phyloP scores from a whole-genome alignment of 169 alveolate genomes.

The Cryptosporidium tyzzeri region DNA sequence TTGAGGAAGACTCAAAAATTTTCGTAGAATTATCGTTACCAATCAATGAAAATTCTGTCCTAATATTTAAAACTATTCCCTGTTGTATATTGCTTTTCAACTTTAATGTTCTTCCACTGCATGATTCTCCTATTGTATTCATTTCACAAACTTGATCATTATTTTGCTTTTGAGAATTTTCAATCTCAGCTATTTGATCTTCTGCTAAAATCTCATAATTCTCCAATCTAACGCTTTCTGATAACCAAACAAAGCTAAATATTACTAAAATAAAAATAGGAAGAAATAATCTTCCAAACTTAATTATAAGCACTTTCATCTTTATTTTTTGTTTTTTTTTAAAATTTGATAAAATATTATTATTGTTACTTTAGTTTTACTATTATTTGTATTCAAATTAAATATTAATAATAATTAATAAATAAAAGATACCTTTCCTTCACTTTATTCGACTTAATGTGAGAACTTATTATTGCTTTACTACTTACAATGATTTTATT shows the following conservation, averaged over 20 bases:
- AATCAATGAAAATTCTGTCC: slow-evolving; percentile 21
- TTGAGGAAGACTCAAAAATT: not conserved
- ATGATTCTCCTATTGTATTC: slow-evolving; percentile 12
- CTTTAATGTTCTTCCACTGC: slow-evolving; percentile 21
- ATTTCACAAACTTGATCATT: slow-evolving; percentile 16
- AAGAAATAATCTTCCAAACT: not conserved
- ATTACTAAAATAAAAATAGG: not conserved
- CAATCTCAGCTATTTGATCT: not conserved
- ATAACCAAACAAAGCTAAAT: not conserved
- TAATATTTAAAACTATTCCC: slow-evolving; percentile 8
- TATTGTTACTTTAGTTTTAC: not conserved
- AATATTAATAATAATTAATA: not conserved
- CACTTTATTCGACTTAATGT: not conserved
- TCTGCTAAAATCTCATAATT: slow-evolving; percentile 19
- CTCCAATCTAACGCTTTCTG: slow-evolving; percentile 34
- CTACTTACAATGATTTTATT: not conserved
- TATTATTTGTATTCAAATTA: not conserved
- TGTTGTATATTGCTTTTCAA: not conserved
- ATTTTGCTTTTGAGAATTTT: slow-evolving; percentile 1
- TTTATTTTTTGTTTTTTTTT: not conserved
- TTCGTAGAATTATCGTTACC: not conserved
- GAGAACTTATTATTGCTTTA: not conserved
- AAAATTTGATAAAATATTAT: not conserved
- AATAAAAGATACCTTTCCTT: not conserved
- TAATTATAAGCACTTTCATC: not conserved